Base-by-base conservation (phyloP, 1,139 yeast species). In the Spencermartinsiella ligniputridi region DNA sequence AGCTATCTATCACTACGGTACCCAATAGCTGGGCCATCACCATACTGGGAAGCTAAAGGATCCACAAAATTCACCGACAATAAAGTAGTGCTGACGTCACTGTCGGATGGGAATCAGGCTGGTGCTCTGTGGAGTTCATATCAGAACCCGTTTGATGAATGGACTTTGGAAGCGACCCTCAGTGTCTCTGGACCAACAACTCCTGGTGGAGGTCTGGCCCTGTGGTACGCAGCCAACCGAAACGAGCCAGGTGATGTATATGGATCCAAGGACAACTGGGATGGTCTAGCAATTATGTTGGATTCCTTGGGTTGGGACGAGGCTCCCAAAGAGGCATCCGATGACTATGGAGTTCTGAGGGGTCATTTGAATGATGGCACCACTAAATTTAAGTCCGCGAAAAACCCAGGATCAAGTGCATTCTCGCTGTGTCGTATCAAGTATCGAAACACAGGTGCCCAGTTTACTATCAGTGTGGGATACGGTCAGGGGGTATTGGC, bases 341-440 rank as follows among this genome's bases (percentile, higher is more conserved):
- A 52, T 12, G 56, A 46, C 12, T 44, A 46, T 16, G 71, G 70
- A 9, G 57, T 66, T 9, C 53, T 68, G 20, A 58, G 70, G 6
- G 72, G 68, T 11, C 71, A 68, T 52, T 51, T 68, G 40, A 69
- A 67, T 44, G 72, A 68, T 45, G 71, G 70, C 6, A 33, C 63
- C 18, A 40, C 42, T 9, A 39, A 52, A 22, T 62, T 54, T 40
- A 35, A 42, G 20, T 42, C 47, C 2, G 13, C 43, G 16, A 37
- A 37, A 13, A 40, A 42, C 22, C 47, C 56, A 36, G 40, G 50
- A 41, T 47, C 52, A 16, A 60, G 60, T 45, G 64, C 72, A 9
- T 62, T 68, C 45, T 59, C 64, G 12, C 52, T 58, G 48, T 68
- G 72, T 53, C 57, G 61, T 29, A 50, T 68, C 39, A 52, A 57